phyloP scores from a whole-genome alignment of 257 asterid genomes.

The Lavandula angustifolia region DNA sequence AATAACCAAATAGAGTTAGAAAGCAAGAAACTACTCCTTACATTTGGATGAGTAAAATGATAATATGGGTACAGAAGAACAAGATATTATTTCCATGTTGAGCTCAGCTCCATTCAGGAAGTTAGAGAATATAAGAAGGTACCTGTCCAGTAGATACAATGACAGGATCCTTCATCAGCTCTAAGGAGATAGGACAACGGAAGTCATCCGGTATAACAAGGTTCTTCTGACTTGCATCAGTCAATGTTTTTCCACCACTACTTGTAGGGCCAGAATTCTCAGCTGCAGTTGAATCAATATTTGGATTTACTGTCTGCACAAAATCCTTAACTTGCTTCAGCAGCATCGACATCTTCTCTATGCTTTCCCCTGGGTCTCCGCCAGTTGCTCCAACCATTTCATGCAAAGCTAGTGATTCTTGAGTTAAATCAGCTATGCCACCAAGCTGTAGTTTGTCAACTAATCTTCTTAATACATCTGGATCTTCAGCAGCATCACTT shows the following conservation, averaged over 20 bases:
- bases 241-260: slow-evolving; percentile 49
- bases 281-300: slow-evolving; percentile 41
- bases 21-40: not conserved
- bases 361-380: slow-evolving; percentile 83
- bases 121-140: slow-evolving; percentile 28
- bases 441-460: slow-evolving; percentile 80
- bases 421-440: slow-evolving; percentile 79
- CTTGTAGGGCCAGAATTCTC: slow-evolving; percentile 57
- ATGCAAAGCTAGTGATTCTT: slow-evolving; percentile 94
- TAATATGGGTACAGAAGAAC: slow-evolving; percentile 23
- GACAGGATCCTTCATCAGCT: slow-evolving; percentile 96
- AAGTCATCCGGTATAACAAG: slow-evolving; percentile 92
- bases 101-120: slow-evolving; percentile 17
- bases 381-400: slow-evolving; percentile 87
- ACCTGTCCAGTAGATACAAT: slow-evolving; percentile 99
- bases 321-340: slow-evolving; percentile 87
- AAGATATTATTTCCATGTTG: slow-evolving; percentile 18
- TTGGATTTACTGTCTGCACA: slow-evolving; percentile 81
- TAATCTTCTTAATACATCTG: slow-evolving; percentile 56
- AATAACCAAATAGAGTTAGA: not conserved
- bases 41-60: not conserved
- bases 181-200: slow-evolving; percentile 94
- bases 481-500: slow-evolving; percentile 47
- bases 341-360: slow-evolving; percentile 93
- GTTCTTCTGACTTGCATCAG: slow-evolving; percentile 48